Evolutionary conservation across 768 basidiomycete species (phyloP).

Genomic region (Cytidiella melzeri): DNA sequence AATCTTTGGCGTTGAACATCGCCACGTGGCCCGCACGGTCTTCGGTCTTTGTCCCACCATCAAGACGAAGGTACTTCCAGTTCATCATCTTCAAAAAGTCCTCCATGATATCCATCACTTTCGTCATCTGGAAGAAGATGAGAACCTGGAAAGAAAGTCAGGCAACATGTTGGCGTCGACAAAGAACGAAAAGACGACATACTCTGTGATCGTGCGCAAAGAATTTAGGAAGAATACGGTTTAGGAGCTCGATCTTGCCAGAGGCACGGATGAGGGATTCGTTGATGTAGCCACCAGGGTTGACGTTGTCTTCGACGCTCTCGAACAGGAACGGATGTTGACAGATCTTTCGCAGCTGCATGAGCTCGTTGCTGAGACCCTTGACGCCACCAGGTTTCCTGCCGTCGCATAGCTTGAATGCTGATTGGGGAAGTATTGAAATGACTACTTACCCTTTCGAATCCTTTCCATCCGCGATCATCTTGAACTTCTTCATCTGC

Average conservation of each 20-base stretch:
- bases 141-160: constrained; percentile 55
- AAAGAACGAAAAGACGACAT: constrained; percentile 17
- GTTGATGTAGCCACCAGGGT: constrained; percentile 74
- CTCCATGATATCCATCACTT: constrained; percentile 98
- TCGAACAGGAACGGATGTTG: constrained; percentile 97
- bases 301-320: constrained; percentile 91
- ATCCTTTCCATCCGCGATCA: constrained; percentile 82
- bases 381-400: constrained; percentile 60
- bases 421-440: not conserved
- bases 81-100: constrained; percentile 87
- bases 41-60: constrained; percentile 94
- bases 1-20: constrained; percentile 83
- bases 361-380: constrained; percentile 89
- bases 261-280: constrained; percentile 81
- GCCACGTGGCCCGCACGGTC: constrained; percentile 86
- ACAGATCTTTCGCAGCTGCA: constrained; percentile 97
- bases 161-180: constrained; percentile 4
- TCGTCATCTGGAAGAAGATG: constrained; percentile 99
- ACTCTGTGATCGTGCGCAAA: constrained; percentile 89
- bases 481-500: constrained; percentile 98
- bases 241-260: constrained; percentile 91
- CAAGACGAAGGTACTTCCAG: constrained; percentile 87
- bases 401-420: not conserved
- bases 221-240: constrained; percentile 90
- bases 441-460: constrained; percentile 55